Conservation (phyloP, 2,329 filamentous ascomycete genomes). For the Xylariaceae sp. region DNA sequence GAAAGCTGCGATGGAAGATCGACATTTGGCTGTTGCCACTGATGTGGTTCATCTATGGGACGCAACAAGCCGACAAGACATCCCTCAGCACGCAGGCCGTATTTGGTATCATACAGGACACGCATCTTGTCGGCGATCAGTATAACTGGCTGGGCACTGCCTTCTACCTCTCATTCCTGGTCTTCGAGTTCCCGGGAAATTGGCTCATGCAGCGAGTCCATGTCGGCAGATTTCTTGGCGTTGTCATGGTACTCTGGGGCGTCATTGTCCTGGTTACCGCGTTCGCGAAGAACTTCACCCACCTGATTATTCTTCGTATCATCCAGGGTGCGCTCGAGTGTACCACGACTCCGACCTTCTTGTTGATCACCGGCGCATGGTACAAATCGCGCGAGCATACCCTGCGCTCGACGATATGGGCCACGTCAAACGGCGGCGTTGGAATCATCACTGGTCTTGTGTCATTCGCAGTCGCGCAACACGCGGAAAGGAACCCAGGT, state of each 20-base stretch:
- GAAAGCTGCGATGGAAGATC: conserved; percentile 28
- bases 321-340: conserved; percentile 30
- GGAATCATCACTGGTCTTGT: conserved; percentile 29
- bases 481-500: conserved; percentile 20
- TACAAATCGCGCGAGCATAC: conserved; percentile 31
- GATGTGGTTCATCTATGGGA: conserved; percentile 29
- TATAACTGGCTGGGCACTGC: conserved; percentile 30
- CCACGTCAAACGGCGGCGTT: conserved; percentile 31
- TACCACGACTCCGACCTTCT: conserved; percentile 28
- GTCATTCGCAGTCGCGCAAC: conserved; percentile 25
- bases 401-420: conserved; percentile 30
- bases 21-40: conserved; percentile 29
- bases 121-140: conserved; percentile 26
- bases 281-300: conserved; percentile 28
- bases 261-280: conserved; percentile 29
- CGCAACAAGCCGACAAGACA: conserved; percentile 30
- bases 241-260: conserved; percentile 33
- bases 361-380: conserved; percentile 32
- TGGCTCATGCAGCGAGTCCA: conserved; percentile 34
- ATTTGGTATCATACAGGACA: conserved; percentile 30
- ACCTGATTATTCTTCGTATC: conserved; percentile 28
- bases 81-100: conserved; percentile 28
- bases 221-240: conserved; percentile 31
- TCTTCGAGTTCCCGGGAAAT: conserved; percentile 27
- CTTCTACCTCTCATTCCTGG: conserved; percentile 29